A percentile compares a stretch with the other conserved stretches of the same genome.
Evolutionary conservation across 257 asterid genomes (phyloP).

Genomic region (Capsicum pubescens): DNA sequence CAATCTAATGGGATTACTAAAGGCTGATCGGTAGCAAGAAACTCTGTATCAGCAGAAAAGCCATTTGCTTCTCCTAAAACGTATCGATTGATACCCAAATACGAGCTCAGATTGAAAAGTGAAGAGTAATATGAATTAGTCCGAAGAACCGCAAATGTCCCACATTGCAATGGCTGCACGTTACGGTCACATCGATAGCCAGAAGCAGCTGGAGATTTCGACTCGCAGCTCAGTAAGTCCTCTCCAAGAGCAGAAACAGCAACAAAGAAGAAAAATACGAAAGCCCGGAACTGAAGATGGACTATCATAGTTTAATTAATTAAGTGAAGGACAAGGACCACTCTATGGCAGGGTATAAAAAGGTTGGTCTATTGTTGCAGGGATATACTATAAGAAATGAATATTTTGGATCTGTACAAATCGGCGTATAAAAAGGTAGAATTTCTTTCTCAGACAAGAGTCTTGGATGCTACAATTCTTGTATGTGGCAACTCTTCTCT

Average conservation of each 20-base stretch:
- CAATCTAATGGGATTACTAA: conserved; percentile 61
- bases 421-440: conserved; percentile 40
- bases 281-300: conserved; percentile 36
- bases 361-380: conserved; percentile 30
- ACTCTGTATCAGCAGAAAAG: conserved; percentile 40
- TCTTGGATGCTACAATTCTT: conserved; percentile 51
- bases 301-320: conserved; percentile 27
- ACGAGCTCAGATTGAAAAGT: conserved; percentile 49
- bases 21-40: conserved; percentile 41
- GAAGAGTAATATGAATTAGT: conserved; percentile 56
- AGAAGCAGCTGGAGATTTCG: conserved; percentile 38
- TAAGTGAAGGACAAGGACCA: conserved; percentile 31
- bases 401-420: conserved; percentile 53
- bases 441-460: conserved; percentile 49
- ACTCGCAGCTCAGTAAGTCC: conserved; percentile 44
- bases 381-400: conserved; percentile 24
- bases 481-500: neutral
- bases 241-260: conserved; percentile 41
- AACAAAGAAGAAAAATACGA: conserved; percentile 31
- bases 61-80: conserved; percentile 54
- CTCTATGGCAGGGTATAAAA: conserved; percentile 10
- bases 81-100: conserved; percentile 41
- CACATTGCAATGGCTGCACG: conserved; percentile 37
- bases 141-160: conserved; percentile 52
- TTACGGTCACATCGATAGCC: conserved; percentile 39